Evolutionary conservation across 2,329 filamentous ascomycete genomes (phyloP), one percentile per base, ranked within the genome.

Genomic region (Alternaria atra): DNA sequence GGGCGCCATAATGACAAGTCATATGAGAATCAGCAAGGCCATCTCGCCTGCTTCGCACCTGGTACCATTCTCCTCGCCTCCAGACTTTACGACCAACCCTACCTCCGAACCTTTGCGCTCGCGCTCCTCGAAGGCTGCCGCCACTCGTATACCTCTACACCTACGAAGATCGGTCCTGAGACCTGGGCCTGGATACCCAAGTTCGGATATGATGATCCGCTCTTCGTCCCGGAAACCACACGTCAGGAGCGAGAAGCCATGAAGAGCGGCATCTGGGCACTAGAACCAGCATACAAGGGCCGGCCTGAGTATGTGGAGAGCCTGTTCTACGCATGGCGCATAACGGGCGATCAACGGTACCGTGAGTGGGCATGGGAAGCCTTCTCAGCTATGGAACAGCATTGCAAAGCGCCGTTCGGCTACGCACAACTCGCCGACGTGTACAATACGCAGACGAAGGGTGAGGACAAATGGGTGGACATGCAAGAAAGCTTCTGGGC

Each of bases 281-380:
- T 62, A 3, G 66, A 80, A 34, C 52, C 77, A 9, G 23, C 55
- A 15, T 80, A 76, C 65, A 73, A 73, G 37, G 75, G 78, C 15
- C 72, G 79, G 1, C 78, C 79, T 4, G 78, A 80, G 65, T 80
- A 80, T 53, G 71, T 80, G 3, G 79, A 80, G 56, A 73, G 70
- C 5, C 60, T 81, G 9, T 81, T 81, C 67, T 79, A 80, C 55
- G 79, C 77, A 6, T 80, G 73, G 69, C 77, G 79, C 56, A 76
- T 80, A 46, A 80, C 78, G 0, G 79, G 79, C 37, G 72, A 80
- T 42, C 57, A 70, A 23, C 73, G 79, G 4, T 81, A 77, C 42
- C 74, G 79, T 27, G 73, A 79, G 1, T 81, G 79, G 79, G 79
- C 79, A 5, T 81, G 79, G 79, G 79, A 81, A 39, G 78, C 75